Base-by-base conservation (phyloP, 805 yeast genomes). In the Lachancea lanzarotensis region DNA sequence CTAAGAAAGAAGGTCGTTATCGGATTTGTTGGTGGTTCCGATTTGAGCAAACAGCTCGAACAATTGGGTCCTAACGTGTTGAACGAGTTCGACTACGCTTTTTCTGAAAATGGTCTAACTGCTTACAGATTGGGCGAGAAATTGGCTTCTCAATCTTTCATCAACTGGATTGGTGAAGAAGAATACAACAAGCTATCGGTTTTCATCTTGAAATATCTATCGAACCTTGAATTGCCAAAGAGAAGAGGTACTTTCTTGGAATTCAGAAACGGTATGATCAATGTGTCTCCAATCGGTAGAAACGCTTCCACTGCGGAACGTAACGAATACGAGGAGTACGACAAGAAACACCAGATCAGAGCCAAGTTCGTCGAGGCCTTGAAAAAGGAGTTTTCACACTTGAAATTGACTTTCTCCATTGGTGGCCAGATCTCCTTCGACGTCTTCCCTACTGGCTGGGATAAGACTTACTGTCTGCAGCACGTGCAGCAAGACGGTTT, bases 361-460 rank as follows among this genome's bases (percentile, higher is more conserved):
- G 80, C 78, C 60, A 79, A 74, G 50, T 76, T 93, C 76, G 98
- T 93, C 52, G 72, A 70, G 43, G 96, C 95, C 43, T 77, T 93
- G 64, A 85, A 78, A 71, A 78, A 79, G 64, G 78, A 81, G 62
- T 93, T 93, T 76, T 69, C 91, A 46, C 91, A 90, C 69, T 74
- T 74, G 60, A 84, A 83, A 45, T 78, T 93, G 64, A 91, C 98
- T 55, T 93, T 84, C 78, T 93, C 98, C 48, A 93, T 93, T 54
- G 99, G 99, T 69, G 99, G 99, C 59, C 98, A 93, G 78, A 93
- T 93, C 68, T 91, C 98, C 30, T 93, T 93, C 62, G 99, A 93
- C 63, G 98, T 93, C 53, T 93, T 93, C 91, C 99, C 99, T 74
- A 87, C 96, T 52, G 98, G 99, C 64, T 93, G 99, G 99, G 99